phyloP scores from a whole-genome alignment of 768 basidiomycete genomes.

The Sarcomyxa edulis region DNA sequence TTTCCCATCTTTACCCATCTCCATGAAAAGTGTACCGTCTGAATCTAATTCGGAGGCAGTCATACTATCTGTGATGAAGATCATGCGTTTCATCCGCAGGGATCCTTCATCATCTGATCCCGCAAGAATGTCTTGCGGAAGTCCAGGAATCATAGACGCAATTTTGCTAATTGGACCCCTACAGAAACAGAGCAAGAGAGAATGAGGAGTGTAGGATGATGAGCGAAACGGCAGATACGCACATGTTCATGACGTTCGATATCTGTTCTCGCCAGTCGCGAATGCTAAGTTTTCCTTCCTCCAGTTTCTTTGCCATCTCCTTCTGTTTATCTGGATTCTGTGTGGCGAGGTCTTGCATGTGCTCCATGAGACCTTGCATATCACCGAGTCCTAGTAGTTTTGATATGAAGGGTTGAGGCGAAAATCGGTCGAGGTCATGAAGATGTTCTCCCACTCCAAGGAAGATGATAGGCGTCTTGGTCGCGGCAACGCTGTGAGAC shows the following conservation, averaged over 20 bases:
- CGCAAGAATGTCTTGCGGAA: conserved; percentile 86
- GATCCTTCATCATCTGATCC: conserved; percentile 94
- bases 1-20: conserved; percentile 75
- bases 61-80: conserved; percentile 99
- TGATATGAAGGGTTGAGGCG: conserved; percentile 95
- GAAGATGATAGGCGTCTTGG: conserved; percentile 98
- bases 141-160: conserved; percentile 97
- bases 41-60: conserved; percentile 90
- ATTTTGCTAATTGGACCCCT: conserved; percentile 99
- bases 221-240: too few relatives aligned
- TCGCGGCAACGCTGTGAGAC: conserved; percentile 85
- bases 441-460: conserved; percentile 97
- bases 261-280: conserved; percentile 98
- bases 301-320: conserved; percentile 95
- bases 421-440: conserved; percentile 94
- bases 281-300: conserved; percentile 95
- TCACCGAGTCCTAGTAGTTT: conserved; percentile 95
- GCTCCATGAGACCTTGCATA: conserved; percentile 95
- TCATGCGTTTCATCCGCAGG: conserved; percentile 91
- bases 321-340: conserved; percentile 97
- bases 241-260: conserved; percentile 97
- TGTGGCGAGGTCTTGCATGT: conserved; percentile 93
- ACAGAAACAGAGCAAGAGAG: conserved; percentile 6
- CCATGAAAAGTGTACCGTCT: conserved; percentile 90
- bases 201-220: too few relatives aligned